These are phyloP conservation scores for Mycena chlorophos DNA, from an alignment of 768 basidiomycete species.

Conservation along the genomic window DNA sequence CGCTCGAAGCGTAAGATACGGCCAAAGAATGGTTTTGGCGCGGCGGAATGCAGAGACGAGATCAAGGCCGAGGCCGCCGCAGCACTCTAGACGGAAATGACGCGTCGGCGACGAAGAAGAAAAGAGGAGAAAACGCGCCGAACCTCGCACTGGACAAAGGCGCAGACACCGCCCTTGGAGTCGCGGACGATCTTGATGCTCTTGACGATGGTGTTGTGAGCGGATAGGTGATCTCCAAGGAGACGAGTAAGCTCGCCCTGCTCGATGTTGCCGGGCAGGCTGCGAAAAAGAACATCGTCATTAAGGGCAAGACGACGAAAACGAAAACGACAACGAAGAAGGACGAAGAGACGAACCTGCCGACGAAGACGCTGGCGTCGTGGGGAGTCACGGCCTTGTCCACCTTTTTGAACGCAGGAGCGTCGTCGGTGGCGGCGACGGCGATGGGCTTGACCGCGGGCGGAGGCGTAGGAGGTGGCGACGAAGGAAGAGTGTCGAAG, in stretches of 20 bases:
- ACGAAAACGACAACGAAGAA: conserved; percentile 7
- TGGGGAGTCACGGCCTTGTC: conserved; percentile 52
- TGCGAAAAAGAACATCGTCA: conserved; percentile 34
- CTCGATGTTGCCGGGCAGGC: conserved; percentile 70
- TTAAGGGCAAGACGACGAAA: conserved; percentile 2
- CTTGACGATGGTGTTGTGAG: conserved; percentile 63
- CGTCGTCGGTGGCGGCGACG: conserved; percentile 21
- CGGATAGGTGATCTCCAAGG: conserved; percentile 66
- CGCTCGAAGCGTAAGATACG: conserved; percentile 74
- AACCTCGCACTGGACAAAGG: conserved; percentile 86
- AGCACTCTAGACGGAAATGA: conserved; percentile 47
- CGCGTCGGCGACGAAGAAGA: conserved; percentile 15
- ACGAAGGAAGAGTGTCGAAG: conserved; percentile 61
- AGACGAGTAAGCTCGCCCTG: conserved; percentile 59
- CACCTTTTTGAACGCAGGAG: conserved; percentile 34
- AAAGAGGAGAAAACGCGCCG: conserved; percentile 19
- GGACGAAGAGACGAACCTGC: conserved; percentile 53
- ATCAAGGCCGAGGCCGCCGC: conserved; percentile 59
- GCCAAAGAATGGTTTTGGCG: conserved; percentile 68
- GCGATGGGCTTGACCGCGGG: conserved; percentile 17
- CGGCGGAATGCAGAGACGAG: conserved; percentile 52
- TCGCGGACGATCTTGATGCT: conserved; percentile 73
- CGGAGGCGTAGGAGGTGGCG: conserved; percentile 46
- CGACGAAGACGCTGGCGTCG: conserved; percentile 82
- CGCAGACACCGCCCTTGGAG: conserved; percentile 75